A percentile compares a stretch with the other conserved stretches of the same genome.
Evolutionary conservation across 495 filamentous ascomycete genomes (phyloP).

Genomic region (Penicillium ucsense): DNA sequence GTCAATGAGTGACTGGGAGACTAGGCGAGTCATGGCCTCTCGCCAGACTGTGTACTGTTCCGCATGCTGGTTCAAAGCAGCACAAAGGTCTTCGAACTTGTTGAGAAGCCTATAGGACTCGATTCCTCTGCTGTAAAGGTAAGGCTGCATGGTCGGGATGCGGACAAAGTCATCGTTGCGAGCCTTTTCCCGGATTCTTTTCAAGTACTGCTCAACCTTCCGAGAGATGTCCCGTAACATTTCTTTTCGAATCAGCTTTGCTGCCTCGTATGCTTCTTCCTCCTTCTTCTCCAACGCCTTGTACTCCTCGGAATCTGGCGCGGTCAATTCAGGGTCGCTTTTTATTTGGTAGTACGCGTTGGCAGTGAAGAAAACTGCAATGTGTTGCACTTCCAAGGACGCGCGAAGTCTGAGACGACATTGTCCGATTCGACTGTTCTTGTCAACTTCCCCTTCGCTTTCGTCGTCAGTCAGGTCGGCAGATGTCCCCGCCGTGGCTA

Average conservation of each 20-base stretch:
- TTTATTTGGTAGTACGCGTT: conserved; percentile 81
- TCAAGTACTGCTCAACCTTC: conserved; percentile 37
- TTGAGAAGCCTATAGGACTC: conserved; percentile 49
- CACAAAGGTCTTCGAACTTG: conserved; percentile 43
- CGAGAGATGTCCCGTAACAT: conserved; percentile 49
- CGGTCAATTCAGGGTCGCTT: conserved; percentile 47
- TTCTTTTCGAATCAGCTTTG: conserved; percentile 68
- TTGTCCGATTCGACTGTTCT: conserved; percentile 42
- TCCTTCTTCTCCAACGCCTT: conserved; percentile 57
- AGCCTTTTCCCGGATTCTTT: conserved; percentile 32
- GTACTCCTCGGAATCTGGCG: conserved; percentile 57
- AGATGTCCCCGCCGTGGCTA: neutral
- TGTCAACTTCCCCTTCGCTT: conserved; percentile 34
- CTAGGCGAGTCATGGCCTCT: conserved; percentile 54
- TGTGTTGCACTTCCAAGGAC: conserved; percentile 72
- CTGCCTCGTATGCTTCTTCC: conserved; percentile 59
- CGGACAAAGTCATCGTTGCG: conserved; percentile 45
- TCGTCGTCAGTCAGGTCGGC: conserved; percentile 30
- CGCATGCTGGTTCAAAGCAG: conserved; percentile 58
- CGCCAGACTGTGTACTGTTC: conserved; percentile 63
- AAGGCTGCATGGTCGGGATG: conserved; percentile 49
- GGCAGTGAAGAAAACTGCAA: conserved; percentile 72
- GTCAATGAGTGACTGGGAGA: conserved; percentile 70
- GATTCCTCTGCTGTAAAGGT: conserved; percentile 47
- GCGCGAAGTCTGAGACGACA: conserved; percentile 55